Conservation (phyloP, 768 basidiomycete species). For the Amylocystis lapponica region DNA sequence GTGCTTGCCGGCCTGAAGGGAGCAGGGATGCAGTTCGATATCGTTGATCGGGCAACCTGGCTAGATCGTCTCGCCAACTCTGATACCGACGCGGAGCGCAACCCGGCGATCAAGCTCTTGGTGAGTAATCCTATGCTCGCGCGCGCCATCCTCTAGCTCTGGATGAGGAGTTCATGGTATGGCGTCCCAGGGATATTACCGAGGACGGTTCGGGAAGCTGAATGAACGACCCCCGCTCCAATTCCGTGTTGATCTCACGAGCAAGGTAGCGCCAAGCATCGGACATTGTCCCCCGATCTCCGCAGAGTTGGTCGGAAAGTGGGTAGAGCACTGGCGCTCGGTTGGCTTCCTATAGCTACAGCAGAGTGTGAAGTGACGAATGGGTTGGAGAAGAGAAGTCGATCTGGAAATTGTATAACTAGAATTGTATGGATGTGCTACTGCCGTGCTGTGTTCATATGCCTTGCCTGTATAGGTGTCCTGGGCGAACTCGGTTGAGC, state of each 20-base stretch:
- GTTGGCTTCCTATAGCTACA: slow-evolving; percentile 36
- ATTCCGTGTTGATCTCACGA: slow-evolving; percentile 30
- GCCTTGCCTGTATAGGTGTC: too few relatives aligned
- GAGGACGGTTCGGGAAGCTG: slow-evolving; percentile 20
- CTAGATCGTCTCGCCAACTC: slow-evolving; percentile 29
- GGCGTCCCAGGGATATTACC: slow-evolving; percentile 28
- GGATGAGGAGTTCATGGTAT: background rate
- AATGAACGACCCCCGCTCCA: slow-evolving; percentile 26
- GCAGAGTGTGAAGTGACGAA: too few relatives aligned
- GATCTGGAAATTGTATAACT: too few relatives aligned
- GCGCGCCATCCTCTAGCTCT: slow-evolving; percentile 7
- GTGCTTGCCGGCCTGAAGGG: slow-evolving; percentile 34
- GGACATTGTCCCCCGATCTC: slow-evolving; percentile 23
- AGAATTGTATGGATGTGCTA: too few relatives aligned
- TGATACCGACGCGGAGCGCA: slow-evolving; percentile 31
- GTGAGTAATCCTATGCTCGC: slow-evolving; percentile 12
- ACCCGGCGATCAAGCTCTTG: slow-evolving; percentile 40
- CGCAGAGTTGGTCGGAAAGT: slow-evolving; percentile 32
- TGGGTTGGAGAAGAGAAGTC: too few relatives aligned
- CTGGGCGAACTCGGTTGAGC: too few relatives aligned
- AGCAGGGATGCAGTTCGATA: slow-evolving; percentile 35
- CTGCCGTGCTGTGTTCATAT: too few relatives aligned
- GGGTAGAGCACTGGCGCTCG: slow-evolving; percentile 37
- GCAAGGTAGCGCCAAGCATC: slow-evolving; percentile 28
- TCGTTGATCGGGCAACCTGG: slow-evolving; percentile 33